Evolutionary conservation across 2,329 filamentous ascomycete species (phyloP), one percentile per base, ranked within the genome.

Genomic region (Akanthomyces muscarius): DNA sequence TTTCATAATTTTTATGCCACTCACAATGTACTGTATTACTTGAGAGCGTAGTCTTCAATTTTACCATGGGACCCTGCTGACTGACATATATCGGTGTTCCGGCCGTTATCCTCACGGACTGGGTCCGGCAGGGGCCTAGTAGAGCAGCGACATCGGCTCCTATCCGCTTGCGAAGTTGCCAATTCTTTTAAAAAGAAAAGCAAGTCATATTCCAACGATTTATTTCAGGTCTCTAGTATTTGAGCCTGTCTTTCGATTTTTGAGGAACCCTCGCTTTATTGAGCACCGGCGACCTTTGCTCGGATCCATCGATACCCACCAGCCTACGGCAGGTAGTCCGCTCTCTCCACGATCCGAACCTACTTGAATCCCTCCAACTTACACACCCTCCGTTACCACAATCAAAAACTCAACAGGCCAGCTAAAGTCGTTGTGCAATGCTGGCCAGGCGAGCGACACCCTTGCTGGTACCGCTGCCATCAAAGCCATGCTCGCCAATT

Each of bases 401-500:
- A 8, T 51, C 25, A 21, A 38, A 38, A 25, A 45, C 18, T 18
- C 23, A 47, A 51, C 42, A 41, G 23, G 41, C 38, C 50, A 47
- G 58, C 58, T 18, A 18, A 51, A 60, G 11, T 13, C 23, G 25
- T 11, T 18, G 6, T 23, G 28, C 6, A 16, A 64, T 61, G 56
- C 57, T 61, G 51, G 44, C 52, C 42, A 38, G 51, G 44, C 57
- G 51, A 44, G 51, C 63, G 28, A 51, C 23, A 16, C 13, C 16
- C 10, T 13, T 41, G n/a, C 55, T 47, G 44, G 23, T 16, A 44
- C 30, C 21, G 36, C 42, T 41, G 41, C 13, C 48, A 16, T 13
- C 21, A 18, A 63, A 59, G 30, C 8, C 38, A 47, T 44, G 41
- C 38, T 45, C 54, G n/a, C 18, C 54, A 23, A 68, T 71, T n/a